Base-by-base conservation (phyloP, 257 asterid genomes). In the Solanum megistacrolobum region DNA sequence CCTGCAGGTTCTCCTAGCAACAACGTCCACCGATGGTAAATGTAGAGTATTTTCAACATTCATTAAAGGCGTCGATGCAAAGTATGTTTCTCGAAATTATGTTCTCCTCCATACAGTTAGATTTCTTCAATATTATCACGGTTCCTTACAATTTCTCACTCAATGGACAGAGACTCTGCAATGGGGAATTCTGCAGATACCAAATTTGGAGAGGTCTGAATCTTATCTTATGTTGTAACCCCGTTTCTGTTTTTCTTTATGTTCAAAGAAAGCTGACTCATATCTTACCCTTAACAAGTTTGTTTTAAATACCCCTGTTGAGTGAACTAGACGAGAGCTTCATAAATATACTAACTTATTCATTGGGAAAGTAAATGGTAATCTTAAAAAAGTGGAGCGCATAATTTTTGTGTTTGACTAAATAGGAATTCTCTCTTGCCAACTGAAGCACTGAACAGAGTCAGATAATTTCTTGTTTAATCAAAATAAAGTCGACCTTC, bases 11-110 rank as follows among this genome's bases (percentile, higher is more conserved):
- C 91, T 94, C 86, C 98, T 97, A 88, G 99, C 99, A 68, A 97
- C 99, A 48, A 96, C 99, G 46, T 97, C 99, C 86, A 96, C 99
- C 58, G 99, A 97, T 92, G 99, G 99, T 88, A 97, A 96, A 91
- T 97, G 98, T 90, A 92, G 99, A 76, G 98, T 97, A 35, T 97
- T 97, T 91, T 95, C 98, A 87, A 97, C 99, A 81, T 97, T 97
- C 96, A 96, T 97, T 90, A 97, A 97, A 93, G 99, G 99, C 16
- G 96, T 97, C 81, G 99, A 97, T 90, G 86, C 92, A 91, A 97
- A 92, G 99, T 97, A 93, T 83, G 93, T 92, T 81, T 82, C 68
- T 58, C 78, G 46, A 84, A 72, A 88, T 88, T 86, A 35, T 82
- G 75, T 68, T 86, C 78, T 71, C 91, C 65, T 83, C 38, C 86